Conservation (phyloP, 164 flowering plant genomes). For the Dillenia turbinata region DNA sequence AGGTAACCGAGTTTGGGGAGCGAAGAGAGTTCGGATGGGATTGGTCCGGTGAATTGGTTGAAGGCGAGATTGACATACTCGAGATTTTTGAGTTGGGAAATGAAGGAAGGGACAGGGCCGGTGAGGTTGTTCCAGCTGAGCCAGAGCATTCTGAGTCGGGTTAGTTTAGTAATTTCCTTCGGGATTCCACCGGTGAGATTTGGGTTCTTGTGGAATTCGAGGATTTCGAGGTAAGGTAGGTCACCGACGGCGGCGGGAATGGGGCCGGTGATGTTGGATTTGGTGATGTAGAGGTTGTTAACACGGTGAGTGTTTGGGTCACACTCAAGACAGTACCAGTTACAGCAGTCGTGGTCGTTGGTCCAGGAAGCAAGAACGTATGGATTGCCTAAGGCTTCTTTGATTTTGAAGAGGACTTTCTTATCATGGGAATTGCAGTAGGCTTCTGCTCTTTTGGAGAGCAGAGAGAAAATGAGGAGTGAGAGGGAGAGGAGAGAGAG, state of each 20-base stretch:
- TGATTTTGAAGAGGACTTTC: background rate
- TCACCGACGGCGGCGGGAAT: background rate
- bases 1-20: no score
- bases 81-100: background rate
- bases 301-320: background rate
- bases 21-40: background rate
- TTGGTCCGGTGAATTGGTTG: background rate
- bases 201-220: background rate
- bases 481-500: no score
- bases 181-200: background rate
- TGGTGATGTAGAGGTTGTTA: background rate
- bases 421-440: background rate
- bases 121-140: slow-evolving; percentile 2
- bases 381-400: background rate
- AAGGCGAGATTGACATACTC: background rate
- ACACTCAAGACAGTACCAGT: background rate
- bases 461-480: no score
- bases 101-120: background rate
- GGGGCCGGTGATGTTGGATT: background rate
- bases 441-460: no score
- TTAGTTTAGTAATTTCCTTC: background rate
- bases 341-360: background rate
- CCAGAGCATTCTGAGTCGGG: background rate
- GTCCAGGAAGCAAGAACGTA: background rate
- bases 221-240: background rate